Evolutionary conservation across 1,284 basidiomycete species (phyloP).

Genomic region (Ustanciosporium gigantosporum): DNA sequence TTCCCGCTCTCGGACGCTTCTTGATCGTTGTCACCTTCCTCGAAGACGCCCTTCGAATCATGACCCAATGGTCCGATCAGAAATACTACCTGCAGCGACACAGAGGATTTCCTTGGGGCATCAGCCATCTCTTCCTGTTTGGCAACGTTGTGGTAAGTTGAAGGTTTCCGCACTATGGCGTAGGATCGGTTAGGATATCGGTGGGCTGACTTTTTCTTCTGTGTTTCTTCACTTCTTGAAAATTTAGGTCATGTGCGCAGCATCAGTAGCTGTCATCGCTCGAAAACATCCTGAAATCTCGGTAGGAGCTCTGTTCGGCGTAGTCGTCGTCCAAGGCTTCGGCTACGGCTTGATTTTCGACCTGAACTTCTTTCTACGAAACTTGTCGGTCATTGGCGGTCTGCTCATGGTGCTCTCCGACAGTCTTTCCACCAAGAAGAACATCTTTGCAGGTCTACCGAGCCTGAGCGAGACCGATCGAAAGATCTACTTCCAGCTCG

Average conservation of each 20-base stretch:
- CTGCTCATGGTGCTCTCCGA: conserved; percentile 98
- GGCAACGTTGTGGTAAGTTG: conserved; percentile 84
- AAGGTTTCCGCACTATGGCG: background rate
- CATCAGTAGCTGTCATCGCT: conserved; percentile 83
- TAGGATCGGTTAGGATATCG: background rate
- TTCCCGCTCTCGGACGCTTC: conserved; percentile 93
- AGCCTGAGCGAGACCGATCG: conserved; percentile 86
- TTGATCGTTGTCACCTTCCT: conserved; percentile 97
- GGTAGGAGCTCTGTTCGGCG: conserved; percentile 82
- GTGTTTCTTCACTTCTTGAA: too few species aligned
- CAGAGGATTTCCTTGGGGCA: conserved; percentile 88
- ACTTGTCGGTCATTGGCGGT: conserved; percentile 86
- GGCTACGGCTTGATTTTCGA: conserved; percentile 95
- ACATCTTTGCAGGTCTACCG: conserved; percentile 86
- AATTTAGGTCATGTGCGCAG: conserved; percentile 73
- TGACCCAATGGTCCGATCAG: conserved; percentile 94
- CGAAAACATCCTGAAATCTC: conserved; percentile 87
- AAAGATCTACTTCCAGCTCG: conserved; percentile 88
- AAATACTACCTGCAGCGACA: conserved; percentile 71
- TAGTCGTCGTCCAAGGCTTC: conserved; percentile 89
- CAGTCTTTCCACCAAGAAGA: conserved; percentile 78
- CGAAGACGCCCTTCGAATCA: conserved; percentile 91
- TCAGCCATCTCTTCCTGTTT: conserved; percentile 89
- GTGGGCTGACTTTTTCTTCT: background rate
- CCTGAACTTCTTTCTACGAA: conserved; percentile 98